Conservation (phyloP, 208 protist genomes). For the Trypanosoma conorhini region DNA sequence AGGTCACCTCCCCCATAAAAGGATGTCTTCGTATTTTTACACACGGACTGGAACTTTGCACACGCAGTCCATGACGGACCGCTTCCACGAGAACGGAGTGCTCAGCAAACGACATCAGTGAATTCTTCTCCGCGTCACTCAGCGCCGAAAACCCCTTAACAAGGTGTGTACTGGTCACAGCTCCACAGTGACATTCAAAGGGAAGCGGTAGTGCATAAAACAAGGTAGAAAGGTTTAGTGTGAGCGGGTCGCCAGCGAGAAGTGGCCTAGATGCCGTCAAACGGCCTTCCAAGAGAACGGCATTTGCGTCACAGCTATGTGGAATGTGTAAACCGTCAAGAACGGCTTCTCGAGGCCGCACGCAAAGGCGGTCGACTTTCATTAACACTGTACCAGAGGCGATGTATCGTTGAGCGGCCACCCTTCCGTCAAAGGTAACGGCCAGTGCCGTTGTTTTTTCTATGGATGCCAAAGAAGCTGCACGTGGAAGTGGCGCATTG, state of each 20-base stretch:
- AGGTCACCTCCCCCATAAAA: constrained; percentile 64
- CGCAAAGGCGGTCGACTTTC: constrained; percentile 23
- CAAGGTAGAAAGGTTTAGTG: constrained; percentile 66
- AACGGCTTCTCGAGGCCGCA: constrained; percentile 26
- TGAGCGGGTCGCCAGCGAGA: constrained; percentile 59
- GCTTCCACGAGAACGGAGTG: constrained; percentile 48
- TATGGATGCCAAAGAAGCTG: constrained; percentile 37
- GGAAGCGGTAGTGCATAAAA: constrained; percentile 40
- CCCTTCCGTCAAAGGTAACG: constrained; percentile 36
- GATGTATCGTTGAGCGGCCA: constrained; percentile 58
- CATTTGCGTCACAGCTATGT: constrained; percentile 82
- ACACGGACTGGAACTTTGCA: constrained; percentile 40
- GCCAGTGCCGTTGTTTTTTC: constrained; percentile 32
- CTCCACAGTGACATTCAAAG: constrained; percentile 56
- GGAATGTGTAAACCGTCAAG: constrained; percentile 54
- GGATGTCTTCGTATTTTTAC: constrained; percentile 40
- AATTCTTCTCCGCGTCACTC: constrained; percentile 32
- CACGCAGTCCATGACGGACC: constrained; percentile 33
- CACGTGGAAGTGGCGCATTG: constrained; percentile 35
- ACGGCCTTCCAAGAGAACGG: constrained; percentile 55
- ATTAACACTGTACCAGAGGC: constrained; percentile 66
- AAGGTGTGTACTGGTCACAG: constrained; percentile 32
- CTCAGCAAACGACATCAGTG: constrained; percentile 43
- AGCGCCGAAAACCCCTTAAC: constrained; percentile 57
- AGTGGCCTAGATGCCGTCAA: constrained; percentile 56